Conservation (phyloP, 352 stramenopile genomes). For the Globisporangium paroecandrum region DNA sequence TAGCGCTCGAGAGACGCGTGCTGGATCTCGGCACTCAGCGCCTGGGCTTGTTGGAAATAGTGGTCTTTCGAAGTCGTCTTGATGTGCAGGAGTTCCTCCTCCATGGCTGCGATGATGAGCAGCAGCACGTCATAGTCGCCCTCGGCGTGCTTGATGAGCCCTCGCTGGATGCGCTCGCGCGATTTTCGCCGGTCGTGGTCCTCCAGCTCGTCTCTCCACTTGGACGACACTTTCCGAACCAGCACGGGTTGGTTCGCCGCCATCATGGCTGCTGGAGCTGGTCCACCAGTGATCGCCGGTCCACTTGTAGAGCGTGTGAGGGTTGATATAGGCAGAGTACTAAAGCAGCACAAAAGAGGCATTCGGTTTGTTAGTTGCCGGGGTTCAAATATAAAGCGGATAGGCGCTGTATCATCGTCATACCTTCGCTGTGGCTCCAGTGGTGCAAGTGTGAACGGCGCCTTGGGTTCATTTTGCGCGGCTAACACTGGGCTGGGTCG, state of each 20-base stretch:
- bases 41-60: slow-evolving; percentile 57
- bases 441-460: slow-evolving; percentile 4
- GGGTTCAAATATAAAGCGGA: no score
- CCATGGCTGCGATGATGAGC: slow-evolving; percentile 57
- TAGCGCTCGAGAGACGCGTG: slow-evolving; percentile 42
- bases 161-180: slow-evolving; percentile 59
- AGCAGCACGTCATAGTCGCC: slow-evolving; percentile 68
- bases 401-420: no score
- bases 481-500: not conserved
- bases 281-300: not conserved
- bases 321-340: slow-evolving; percentile 7
- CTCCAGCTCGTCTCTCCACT: slow-evolving; percentile 64
- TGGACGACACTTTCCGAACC: slow-evolving; percentile 34
- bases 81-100: slow-evolving; percentile 79
- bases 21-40: slow-evolving; percentile 50
- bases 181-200: slow-evolving; percentile 54
- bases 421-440: slow-evolving; percentile 14
- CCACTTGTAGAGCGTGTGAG: slow-evolving; percentile 6
- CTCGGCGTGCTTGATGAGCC: slow-evolving; percentile 46
- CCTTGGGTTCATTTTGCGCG: not conserved
- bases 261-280: not conserved
- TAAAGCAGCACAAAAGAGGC: not conserved
- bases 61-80: slow-evolving; percentile 63
- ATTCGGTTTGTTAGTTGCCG: not conserved
- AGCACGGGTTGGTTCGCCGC: slow-evolving; percentile 35